Conservation (phyloP, 768 basidiomycete genomes). For the Russula brevipes region DNA sequence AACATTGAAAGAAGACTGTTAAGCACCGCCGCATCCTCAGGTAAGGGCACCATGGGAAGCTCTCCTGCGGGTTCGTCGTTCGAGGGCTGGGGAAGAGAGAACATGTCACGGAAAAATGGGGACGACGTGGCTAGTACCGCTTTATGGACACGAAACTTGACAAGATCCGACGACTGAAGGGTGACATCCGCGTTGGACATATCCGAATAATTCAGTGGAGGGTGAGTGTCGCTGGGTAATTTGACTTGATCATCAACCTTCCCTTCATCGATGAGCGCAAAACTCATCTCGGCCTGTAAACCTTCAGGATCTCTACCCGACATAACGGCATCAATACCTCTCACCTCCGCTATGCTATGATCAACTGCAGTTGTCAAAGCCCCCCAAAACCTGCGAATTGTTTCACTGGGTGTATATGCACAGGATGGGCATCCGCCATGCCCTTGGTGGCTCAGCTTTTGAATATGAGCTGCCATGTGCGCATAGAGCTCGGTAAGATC, state of each 20-base stretch:
- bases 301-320: neutral
- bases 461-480: neutral
- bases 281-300: neutral
- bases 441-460: neutral
- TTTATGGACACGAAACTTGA: slow-evolving; percentile 1
- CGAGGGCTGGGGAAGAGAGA: slow-evolving; percentile 3
- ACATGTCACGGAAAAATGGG: neutral
- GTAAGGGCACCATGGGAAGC: neutral
- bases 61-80: neutral
- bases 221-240: too few relatives aligned
- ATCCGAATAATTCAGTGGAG: neutral
- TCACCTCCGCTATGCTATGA: neutral
- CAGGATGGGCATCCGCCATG: neutral
- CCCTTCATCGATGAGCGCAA: neutral
- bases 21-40: slow-evolving; percentile 2
- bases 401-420: neutral
- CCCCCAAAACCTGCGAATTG: neutral
- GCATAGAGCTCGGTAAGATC: neutral
- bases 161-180: neutral
- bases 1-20: slow-evolving; percentile 7
- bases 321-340: neutral
- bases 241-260: neutral
- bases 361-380: neutral
- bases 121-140: neutral
- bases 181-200: neutral